phyloP scores from a whole-genome alignment of 2,329 filamentous ascomycete species.

The Triangularia verruculosa region DNA sequence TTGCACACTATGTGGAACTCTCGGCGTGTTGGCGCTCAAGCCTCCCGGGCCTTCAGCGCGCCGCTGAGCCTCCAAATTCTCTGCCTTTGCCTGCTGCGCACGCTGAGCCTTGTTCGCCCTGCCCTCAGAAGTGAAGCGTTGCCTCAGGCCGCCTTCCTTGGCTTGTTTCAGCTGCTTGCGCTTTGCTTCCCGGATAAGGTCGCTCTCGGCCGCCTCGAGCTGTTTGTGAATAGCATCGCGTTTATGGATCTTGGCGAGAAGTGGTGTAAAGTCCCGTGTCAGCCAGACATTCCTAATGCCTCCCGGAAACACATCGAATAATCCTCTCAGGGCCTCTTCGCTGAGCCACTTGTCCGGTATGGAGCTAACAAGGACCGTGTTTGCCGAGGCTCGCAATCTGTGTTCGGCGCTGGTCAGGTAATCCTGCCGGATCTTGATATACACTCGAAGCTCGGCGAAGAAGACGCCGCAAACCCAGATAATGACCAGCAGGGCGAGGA shows the following conservation, averaged over 20 bases:
- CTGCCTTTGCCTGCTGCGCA: conserved; percentile 43
- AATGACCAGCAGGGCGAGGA: conserved; percentile 75
- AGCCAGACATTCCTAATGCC: conserved; percentile 96
- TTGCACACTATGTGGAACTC: conserved; percentile 51
- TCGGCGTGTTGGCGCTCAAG: conserved; percentile 47
- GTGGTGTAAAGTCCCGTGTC: conserved; percentile 80
- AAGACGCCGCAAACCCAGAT: conserved; percentile 84
- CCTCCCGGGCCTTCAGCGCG: conserved; percentile 51
- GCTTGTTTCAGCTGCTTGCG: conserved; percentile 73
- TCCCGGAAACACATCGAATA: conserved; percentile 95
- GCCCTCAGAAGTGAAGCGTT: conserved; percentile 46
- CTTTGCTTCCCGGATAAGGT: conserved; percentile 76
- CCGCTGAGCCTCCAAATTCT: conserved; percentile 49
- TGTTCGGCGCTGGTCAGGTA: conserved; percentile 94
- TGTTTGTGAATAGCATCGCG: conserved; percentile 67
- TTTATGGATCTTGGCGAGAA: conserved; percentile 78
- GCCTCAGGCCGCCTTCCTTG: conserved; percentile 58
- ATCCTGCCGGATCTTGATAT: conserved; percentile 89
- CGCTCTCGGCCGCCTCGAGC: conserved; percentile 80
- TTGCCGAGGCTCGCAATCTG: conserved; percentile 87
- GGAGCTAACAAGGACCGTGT: conserved; percentile 86
- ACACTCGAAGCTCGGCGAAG: conserved; percentile 80
- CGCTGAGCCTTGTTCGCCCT: conserved; percentile 50
- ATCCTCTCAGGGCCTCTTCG: conserved; percentile 71
- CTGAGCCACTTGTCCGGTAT: conserved; percentile 91